These are phyloP conservation scores for Candida montana DNA, from an alignment of 805 yeast species.

Conservation along the genomic window DNA sequence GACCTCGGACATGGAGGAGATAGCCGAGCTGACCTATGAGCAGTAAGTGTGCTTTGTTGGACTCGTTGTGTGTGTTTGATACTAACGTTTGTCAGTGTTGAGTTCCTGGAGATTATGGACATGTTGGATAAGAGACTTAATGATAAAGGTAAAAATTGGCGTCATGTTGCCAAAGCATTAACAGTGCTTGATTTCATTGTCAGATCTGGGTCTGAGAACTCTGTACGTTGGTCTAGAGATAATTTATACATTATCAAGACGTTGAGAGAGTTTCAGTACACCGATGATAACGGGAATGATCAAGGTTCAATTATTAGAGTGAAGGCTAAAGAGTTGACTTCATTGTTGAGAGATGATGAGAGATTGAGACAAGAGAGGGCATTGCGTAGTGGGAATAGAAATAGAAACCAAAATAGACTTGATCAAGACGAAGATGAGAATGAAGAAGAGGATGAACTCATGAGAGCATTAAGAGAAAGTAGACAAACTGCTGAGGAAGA, in stretches of 20 bases:
- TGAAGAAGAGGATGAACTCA: slow-evolving; percentile 70
- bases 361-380: slow-evolving; percentile 68
- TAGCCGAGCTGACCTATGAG: slow-evolving; percentile 69
- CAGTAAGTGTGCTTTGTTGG: slow-evolving; percentile 21
- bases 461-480: slow-evolving; percentile 76
- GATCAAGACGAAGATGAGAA: slow-evolving; percentile 24
- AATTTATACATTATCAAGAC: slow-evolving; percentile 86
- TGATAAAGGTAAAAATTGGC: slow-evolving; percentile 96
- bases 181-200: slow-evolving; percentile 86
- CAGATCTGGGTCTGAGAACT: slow-evolving; percentile 80
- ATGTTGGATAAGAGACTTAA: slow-evolving; percentile 87
- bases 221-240: slow-evolving; percentile 88
- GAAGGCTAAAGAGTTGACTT: slow-evolving; percentile 82
- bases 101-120: slow-evolving; percentile 86
- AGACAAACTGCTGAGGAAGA: slow-evolving; percentile 81
- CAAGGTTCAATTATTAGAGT: slow-evolving; percentile 86
- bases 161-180: slow-evolving; percentile 89
- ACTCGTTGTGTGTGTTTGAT: background rate
- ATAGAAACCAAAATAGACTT: slow-evolving; percentile 28
- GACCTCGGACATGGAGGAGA: slow-evolving; percentile 74
- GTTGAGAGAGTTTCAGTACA: slow-evolving; percentile 79
- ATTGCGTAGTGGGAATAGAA: slow-evolving; percentile 31
- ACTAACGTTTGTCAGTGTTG: slow-evolving; percentile 36
- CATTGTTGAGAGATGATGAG: slow-evolving; percentile 77
- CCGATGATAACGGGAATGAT: slow-evolving; percentile 73